Evolutionary conservation across 441 rosid species (phyloP), one percentile per base, ranked within the genome.

Genomic region (Daphne laureola): DNA sequence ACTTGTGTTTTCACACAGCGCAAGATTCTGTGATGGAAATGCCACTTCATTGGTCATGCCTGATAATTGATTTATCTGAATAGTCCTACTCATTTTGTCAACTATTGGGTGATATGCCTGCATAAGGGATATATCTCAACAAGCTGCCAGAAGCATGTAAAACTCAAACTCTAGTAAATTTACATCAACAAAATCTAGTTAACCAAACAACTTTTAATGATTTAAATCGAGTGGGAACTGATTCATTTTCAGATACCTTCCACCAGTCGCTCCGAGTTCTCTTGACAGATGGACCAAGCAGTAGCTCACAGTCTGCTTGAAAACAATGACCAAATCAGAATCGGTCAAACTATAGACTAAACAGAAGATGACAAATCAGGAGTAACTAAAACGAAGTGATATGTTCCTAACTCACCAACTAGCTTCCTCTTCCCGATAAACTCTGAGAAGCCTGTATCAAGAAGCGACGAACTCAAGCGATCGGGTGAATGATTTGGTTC

Each of bases 341-440:
- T n/a, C n/a, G n/a, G 14, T n/a, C 9, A 11, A 21, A 63, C 38
- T 27, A 17, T 16, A 31, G 43, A 51, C 0, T 12, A 49, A 17
- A n/a, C 8, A 6, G 5, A 43, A 18, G 14, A 45, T 36, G 50
- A 38, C 8, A 12, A 18, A 41, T 16, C n/a, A 18, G 3, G 18
- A 47, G 36, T 14, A 31, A 1, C 18, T 4, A 26, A 15, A 55
- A 14, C 7, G 36, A 12, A 21, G 12, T 49, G 42, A 41, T 61
- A 59, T 64, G 40, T 52, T 42, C 31, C 63, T 4, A 40, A 14
- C 52, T 73, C 61, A 65, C 74, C 78, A 47, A 68, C 62, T 61
- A 69, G 82, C 62, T 75, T 72, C 61, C 79, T 73, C 62, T 76
- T 90, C 50, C 73, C 53, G 5, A 67, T 71, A 38, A 38, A 52